Conservation (phyloP, 148 eudicot species). For the Vaccinium myrtillus region DNA sequence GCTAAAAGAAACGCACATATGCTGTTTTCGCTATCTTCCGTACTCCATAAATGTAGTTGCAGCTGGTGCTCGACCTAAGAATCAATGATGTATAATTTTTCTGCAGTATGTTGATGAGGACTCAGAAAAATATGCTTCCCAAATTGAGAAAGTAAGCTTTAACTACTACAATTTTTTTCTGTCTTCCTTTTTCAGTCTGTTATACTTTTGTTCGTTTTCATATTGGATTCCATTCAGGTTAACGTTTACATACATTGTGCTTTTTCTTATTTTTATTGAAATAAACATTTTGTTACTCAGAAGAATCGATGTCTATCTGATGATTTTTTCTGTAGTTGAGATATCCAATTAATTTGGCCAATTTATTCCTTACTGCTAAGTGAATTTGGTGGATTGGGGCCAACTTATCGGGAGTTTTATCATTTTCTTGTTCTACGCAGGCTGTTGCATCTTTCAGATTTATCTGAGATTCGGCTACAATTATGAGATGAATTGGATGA, state of each 20-base stretch:
- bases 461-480: conserved; percentile 32
- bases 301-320: not conserved
- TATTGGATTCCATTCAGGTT: not conserved
- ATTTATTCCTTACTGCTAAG: not conserved
- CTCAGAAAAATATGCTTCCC: conserved; percentile 51
- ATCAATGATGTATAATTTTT: not conserved
- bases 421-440: conserved; percentile 36
- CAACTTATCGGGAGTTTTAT: not conserved
- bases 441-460: conserved; percentile 75
- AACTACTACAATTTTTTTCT: not conserved
- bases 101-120: conserved; percentile 86
- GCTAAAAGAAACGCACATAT: not conserved
- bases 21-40: not conserved
- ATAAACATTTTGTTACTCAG: not conserved
- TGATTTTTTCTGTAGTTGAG: not conserved
- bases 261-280: not conserved
- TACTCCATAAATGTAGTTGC: not conserved
- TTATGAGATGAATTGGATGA: not conserved
- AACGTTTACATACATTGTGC: not conserved
- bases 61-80: not conserved
- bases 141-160: conserved; percentile 54
- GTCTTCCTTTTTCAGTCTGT: not conserved
- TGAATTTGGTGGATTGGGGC: not conserved
- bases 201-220: not conserved
- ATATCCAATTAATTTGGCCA: not conserved